These are phyloP conservation scores for Botrytis paeoniae DNA, from an alignment of 2,329 filamentous ascomycete species.

Conservation along the genomic window DNA sequence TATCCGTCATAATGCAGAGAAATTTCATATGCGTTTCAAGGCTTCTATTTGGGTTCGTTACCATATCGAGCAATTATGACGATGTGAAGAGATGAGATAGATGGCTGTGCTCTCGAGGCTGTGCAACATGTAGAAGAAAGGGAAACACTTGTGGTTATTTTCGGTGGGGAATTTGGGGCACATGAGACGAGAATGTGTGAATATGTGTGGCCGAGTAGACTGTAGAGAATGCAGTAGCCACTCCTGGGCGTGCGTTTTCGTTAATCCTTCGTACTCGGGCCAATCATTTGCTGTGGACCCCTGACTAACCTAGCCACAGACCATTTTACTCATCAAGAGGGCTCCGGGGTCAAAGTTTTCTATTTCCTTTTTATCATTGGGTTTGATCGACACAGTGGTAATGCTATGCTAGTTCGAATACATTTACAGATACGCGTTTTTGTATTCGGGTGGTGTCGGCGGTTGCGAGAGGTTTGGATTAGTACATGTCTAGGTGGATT, in stretches of 20 bases:
- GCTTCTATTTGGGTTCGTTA: not conserved
- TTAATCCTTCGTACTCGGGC: constrained; percentile 15
- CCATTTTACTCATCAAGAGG: constrained; percentile 6
- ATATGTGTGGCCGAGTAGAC: constrained; percentile 11
- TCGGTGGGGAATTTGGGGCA: constrained; percentile 4
- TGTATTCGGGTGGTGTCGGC: not conserved
- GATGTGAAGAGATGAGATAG: not conserved
- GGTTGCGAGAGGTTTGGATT: not conserved
- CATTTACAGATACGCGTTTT: not conserved
- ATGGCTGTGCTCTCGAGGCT: constrained; percentile 16
- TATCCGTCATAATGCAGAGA: not conserved
- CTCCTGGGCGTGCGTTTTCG: not conserved
- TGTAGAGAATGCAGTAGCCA: constrained; percentile 14
- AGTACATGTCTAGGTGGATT: not conserved
- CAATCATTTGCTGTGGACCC: constrained; percentile 1
- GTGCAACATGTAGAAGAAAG: not conserved
- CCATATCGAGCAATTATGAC: constrained; percentile 4
- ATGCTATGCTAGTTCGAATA: not conserved
- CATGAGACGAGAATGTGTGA: not conserved
- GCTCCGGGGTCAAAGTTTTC: not conserved
- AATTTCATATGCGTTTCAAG: not conserved
- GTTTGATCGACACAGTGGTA: not conserved
- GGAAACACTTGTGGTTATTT: not conserved
- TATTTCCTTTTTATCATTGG: not conserved
- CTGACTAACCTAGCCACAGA: not conserved